phyloP scores from a whole-genome alignment of 768 basidiomycete species.

The Cantharellus anzutake region DNA sequence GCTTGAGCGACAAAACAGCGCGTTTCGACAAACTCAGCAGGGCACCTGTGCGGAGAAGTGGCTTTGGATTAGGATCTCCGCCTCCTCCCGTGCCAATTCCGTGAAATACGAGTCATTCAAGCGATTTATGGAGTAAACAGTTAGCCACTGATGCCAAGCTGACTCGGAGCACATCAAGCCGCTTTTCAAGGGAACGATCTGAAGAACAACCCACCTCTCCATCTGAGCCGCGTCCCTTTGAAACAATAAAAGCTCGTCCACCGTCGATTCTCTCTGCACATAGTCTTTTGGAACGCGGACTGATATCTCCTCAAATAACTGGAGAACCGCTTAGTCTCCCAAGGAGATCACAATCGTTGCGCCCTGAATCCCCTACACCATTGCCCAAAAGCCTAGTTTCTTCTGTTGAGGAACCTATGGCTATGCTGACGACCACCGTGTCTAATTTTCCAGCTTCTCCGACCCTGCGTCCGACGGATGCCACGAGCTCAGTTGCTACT shows the following conservation, averaged over 20 bases:
- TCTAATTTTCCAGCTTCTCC: neutral
- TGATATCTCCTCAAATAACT: neutral
- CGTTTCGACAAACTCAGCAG: neutral
- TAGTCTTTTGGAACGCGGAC: neutral
- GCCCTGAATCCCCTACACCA: neutral
- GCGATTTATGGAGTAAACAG: neutral
- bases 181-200: neutral
- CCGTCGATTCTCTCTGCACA: neutral
- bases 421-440: neutral
- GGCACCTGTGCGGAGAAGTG: neutral
- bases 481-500: neutral
- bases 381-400: neutral
- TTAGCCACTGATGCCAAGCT: too few relatives aligned
- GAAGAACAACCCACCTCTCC: neutral
- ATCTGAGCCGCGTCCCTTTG: neutral
- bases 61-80: neutral
- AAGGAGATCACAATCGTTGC: neutral
- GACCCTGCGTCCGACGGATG: neutral
- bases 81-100: neutral
- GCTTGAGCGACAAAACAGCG: neutral
- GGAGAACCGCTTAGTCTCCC: neutral
- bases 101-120: neutral
- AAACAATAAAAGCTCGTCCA: neutral
- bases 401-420: too few relatives aligned
- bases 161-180: neutral